Percentiles rank a stretch among this genome's conserved stretches.
These are phyloP conservation scores for Amphibolis antarctica DNA, from an alignment of 106 monocot genomes.

Conservation along the genomic window DNA sequence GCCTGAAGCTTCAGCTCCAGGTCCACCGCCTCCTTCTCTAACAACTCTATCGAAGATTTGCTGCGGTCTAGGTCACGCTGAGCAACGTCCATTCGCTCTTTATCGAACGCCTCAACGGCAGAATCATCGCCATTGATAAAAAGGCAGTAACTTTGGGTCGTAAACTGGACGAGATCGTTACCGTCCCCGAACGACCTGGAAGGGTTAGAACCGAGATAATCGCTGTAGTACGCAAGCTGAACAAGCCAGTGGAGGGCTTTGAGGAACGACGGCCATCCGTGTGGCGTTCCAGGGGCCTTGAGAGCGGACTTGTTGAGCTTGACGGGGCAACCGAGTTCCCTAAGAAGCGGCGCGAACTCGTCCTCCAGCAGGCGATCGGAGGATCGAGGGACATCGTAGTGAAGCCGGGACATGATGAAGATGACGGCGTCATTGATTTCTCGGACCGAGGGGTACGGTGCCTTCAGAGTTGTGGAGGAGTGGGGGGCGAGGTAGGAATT, in stretches of 20 bases:
- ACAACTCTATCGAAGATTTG: slow-evolving; percentile 1
- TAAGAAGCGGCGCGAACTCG: slow-evolving; percentile 42
- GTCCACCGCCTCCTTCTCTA: slow-evolving; percentile 33
- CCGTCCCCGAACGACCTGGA: not conserved
- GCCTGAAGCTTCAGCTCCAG: slow-evolving; percentile 31
- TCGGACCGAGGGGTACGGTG: too few species aligned
- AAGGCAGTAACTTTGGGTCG: slow-evolving; percentile 34
- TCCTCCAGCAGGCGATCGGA: slow-evolving; percentile 28
- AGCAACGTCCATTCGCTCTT: slow-evolving; percentile 21
- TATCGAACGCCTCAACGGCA: slow-evolving; percentile 39
- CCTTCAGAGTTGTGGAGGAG: too few species aligned
- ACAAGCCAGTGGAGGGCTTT: slow-evolving; percentile 64
- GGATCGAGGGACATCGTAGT: slow-evolving; percentile 17
- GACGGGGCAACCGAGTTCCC: slow-evolving; percentile 39
- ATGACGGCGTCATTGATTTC: too few species aligned
- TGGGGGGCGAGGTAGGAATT: too few species aligned
- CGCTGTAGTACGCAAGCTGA: slow-evolving; percentile 37
- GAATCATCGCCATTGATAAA: slow-evolving; percentile 66
- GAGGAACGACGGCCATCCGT: slow-evolving; percentile 66
- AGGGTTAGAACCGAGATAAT: slow-evolving; percentile 13
- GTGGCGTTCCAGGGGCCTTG: slow-evolving; percentile 69
- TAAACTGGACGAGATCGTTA: slow-evolving; percentile 30
- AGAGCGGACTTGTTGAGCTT: slow-evolving; percentile 67
- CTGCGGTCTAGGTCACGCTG: slow-evolving; percentile 14
- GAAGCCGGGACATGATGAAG: slow-evolving; percentile 8